Base-by-base conservation (phyloP, 306 rosid genomes). In the Cucumis hystrix region DNA sequence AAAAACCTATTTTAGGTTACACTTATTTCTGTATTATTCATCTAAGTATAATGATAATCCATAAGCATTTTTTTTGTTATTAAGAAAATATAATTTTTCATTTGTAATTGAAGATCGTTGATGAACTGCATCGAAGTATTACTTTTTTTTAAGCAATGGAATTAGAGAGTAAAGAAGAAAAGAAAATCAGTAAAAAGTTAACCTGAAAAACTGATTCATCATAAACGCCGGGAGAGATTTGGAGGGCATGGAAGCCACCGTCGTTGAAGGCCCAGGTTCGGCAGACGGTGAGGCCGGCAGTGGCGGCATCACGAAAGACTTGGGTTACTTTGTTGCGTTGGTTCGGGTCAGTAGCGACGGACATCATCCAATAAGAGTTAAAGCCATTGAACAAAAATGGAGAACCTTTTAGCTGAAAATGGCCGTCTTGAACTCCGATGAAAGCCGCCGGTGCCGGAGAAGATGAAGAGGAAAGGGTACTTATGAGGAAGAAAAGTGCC, bases 201-300 rank as follows among this genome's bases (percentile, higher is more conserved):
- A 93, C 98, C 96, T 87, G 90, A 72, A 95, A 95, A 80, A 87
- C 81, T 76, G 82, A 70, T 23, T 95, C 96, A 39, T 92, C 88
- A 77, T 95, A 95, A 33, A 92, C 88, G 17, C 96, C 96, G 40
- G 98, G 98, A 60, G 96, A 90, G 80, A 62, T 67, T 78, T 95
- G 98, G 0, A 95, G 78, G 20, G 98, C 89, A 14, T 71, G 78
- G 74, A 83, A 82, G 9, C 92, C 97, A 3, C 87, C 97, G 79
- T 95, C 98, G 17, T 88, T 83, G 78, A 95, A 92, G 77, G 98
- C 98, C 98, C 97, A 92, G 56, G 97, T 88, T 58, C 98, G 89
- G 15, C 84, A 91, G 1, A 95, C 79, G 69, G 87, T 85, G 41
- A 92, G 96, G 60, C 89, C 93, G 71, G 84, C 84, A 47, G 60